Evolutionary conservation across 2,329 filamentous ascomycete species (phyloP).

Genomic region (Anthostomella pinea): DNA sequence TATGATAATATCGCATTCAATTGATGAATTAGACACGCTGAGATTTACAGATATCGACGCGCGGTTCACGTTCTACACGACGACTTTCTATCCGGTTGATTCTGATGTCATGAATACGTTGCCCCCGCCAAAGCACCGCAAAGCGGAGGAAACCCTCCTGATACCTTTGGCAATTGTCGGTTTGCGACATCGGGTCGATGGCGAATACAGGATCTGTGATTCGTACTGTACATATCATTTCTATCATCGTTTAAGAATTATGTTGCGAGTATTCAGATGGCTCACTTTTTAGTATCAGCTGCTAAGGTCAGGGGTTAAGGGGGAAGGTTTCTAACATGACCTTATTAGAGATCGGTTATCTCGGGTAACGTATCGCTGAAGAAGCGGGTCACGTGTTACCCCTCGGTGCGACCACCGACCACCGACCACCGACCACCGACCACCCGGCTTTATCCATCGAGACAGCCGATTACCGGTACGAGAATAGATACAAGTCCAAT

Average conservation of each 20-base stretch:
- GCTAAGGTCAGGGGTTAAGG: not conserved
- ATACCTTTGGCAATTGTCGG: too few relatives aligned
- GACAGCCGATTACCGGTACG: too few relatives aligned
- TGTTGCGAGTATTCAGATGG: not conserved
- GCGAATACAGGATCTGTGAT: too few relatives aligned
- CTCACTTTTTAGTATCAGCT: not conserved
- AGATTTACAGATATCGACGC: not conserved
- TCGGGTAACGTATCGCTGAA: not conserved
- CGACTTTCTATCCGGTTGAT: not conserved
- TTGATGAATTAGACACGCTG: too few relatives aligned
- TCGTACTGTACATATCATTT: not conserved
- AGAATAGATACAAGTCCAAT: too few relatives aligned
- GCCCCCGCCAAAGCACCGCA: slow-evolving; percentile 10
- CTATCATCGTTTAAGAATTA: not conserved
- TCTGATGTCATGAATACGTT: slow-evolving; percentile 21
- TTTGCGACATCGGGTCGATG: too few relatives aligned
- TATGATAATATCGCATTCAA: too few relatives aligned
- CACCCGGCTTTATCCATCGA: too few relatives aligned
- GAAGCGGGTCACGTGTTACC: slow-evolving; percentile 9
- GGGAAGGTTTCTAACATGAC: not conserved
- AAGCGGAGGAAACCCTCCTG: slow-evolving; percentile 2
- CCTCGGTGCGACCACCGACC: slow-evolving; percentile 7
- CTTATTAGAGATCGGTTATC: not conserved
- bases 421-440: too few relatives aligned
- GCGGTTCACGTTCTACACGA: too few relatives aligned